Base-by-base conservation (phyloP, 371 early-diverging fungal species). In the Circinella minor region DNA sequence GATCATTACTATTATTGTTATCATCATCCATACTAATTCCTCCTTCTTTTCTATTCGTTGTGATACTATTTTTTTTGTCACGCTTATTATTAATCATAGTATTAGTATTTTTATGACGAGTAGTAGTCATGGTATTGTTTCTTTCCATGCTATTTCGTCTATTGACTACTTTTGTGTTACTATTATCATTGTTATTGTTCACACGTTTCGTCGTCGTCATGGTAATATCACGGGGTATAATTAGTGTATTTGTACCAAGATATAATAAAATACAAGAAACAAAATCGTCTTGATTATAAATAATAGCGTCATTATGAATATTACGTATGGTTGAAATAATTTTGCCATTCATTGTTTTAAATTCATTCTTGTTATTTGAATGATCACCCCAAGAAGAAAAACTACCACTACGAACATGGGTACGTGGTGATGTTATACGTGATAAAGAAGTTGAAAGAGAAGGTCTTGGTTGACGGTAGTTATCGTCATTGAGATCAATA, bases 261-360 rank as follows among this genome's bases (percentile, higher is more conserved):
- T 73, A 78, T 13, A 78, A 49, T 17, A 76, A 36, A 27, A 78
- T 37, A 61, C 75, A 73, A 10, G 68, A 69, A 37, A 64, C 55
- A 20, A 62, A 63, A 27, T 74, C 68, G n/a, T 70, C 36, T 55
- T 72, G 66, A 63, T 67, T 46, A 67, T 70, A 72, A 57, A 72
- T 27, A 68, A 64, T 55, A 55, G 11, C 14, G 27, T 70, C 70
- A 14, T 55, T 55, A 10, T 57, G 55, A n/a, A 66, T 73, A 68
- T 74, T 60, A 17, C 61, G 5, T 36, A 67, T 68, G 10, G 55
- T 51, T 34, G 55, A 61, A 48, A 39, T 66, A 36, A 46, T 10
- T 34, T 38, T 65, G 36, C 65, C 54, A 36, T 54, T 36, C 9
- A 34, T 11, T 54, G 62, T 61, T 43, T 27, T 61, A 4, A 61